Base-by-base conservation (phyloP, 495 filamentous ascomycete genomes). In the Margaritispora aquatica region DNA sequence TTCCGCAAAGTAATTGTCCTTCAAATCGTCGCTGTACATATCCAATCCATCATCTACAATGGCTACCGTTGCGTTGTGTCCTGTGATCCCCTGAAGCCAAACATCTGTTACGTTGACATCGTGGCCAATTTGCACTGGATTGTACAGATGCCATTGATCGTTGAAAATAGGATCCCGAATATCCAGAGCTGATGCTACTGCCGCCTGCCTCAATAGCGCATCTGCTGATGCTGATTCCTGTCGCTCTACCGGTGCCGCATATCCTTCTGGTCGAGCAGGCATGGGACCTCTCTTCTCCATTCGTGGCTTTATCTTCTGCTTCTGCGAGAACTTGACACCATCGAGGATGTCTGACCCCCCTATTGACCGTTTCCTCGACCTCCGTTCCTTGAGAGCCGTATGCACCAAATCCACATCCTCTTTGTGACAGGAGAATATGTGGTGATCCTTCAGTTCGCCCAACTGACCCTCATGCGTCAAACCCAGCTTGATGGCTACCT, bases 1-100 rank as follows among this genome's bases (percentile, higher is more conserved):
- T 29, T 82, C 83, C 7, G 90, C 86, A 69, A 94, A 96, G 73
- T 96, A 86, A 64, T 98, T 98, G 54, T 82, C 87, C 66, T 89
- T 92, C 23, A 98, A 73, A 69, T 98, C 94, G 15, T 93, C 84
- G 75, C 91, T 96, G 73, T 98, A 88, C 90, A 98, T 94, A 66
- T 98, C 94, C 62, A 98, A 71, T 1, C 94, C 94, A 73, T 98
- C 94, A 65, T 98, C 94, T 9, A 98, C 89, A 66, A 98, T 92
- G 38, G 92, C 91, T 3, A 94, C 90, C 1, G 87, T 94, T 10
- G 88, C 81, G 62, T 94, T 94, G 63, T 89, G 80, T 24, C 94
- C 94, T 0, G 95, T 98, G 34, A 96, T 86, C n/a, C 92, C 92
- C 59, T 92, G 81, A 62, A 89, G 68, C 94, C 94, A 98, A 19